Percentiles rank a stretch among this genome's conserved stretches.
phyloP scores from a whole-genome alignment of 352 stramenopile species.

The Pythium angustatum region DNA sequence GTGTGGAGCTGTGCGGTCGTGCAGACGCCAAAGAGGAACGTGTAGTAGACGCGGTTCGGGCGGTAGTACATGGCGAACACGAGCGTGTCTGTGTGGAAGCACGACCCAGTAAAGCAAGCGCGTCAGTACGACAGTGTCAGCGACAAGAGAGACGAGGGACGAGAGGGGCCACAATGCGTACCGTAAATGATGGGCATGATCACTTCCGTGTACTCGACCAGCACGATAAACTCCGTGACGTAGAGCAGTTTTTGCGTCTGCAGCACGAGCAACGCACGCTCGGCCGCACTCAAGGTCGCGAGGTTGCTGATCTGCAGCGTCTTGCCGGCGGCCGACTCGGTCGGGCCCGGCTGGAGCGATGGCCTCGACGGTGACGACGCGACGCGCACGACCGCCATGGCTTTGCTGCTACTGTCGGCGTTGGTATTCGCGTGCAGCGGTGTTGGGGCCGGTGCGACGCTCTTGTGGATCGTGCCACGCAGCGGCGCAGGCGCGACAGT shows the following conservation, averaged over 20 bases:
- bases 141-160: not conserved
- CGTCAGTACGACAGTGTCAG: not conserved
- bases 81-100: not conserved
- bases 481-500: too few relatives aligned
- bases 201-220: constrained; percentile 42
- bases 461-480: too few relatives aligned
- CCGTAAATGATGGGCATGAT: constrained; percentile 17
- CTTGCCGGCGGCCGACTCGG: not conserved
- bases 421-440: too few relatives aligned
- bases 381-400: not conserved
- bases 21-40: constrained; percentile 17
- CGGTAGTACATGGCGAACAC: constrained; percentile 30
- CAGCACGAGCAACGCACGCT: constrained; percentile 3
- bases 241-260: constrained; percentile 32
- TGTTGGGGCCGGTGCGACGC: too few relatives aligned
- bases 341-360: too few relatives aligned
- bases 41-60: constrained; percentile 31
- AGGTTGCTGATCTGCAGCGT: constrained; percentile 1
- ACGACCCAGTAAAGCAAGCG: not conserved
- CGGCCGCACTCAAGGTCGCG: not conserved
- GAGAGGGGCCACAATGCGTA: not conserved
- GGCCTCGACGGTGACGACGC: not conserved
- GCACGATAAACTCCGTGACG: constrained; percentile 36
- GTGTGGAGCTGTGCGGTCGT: not conserved
- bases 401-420: too few relatives aligned